Percentiles rank a stretch among this genome's conserved stretches.
Evolutionary conservation across 129 eudicot species (phyloP).

Genomic region (Deinandra increscens): DNA sequence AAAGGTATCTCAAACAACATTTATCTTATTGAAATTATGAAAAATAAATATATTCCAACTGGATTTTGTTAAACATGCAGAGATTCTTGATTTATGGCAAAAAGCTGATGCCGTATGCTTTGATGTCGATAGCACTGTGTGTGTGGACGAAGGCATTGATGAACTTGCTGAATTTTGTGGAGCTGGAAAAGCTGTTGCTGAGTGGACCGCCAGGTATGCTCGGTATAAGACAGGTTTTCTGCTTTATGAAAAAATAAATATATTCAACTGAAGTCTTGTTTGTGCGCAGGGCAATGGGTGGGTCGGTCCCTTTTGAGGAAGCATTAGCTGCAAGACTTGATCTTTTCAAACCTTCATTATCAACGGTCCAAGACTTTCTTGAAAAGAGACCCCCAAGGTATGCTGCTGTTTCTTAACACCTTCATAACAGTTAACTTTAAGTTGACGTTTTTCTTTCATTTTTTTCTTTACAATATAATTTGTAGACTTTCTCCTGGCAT

Average conservation of each 20-base stretch:
- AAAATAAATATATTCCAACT: not conserved
- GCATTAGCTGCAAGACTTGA: slow-evolving; percentile 88
- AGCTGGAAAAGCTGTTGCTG: slow-evolving; percentile 97
- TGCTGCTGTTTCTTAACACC: slow-evolving; percentile 9
- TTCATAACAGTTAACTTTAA: not conserved
- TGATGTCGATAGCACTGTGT: slow-evolving; percentile 98
- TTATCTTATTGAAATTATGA: not conserved
- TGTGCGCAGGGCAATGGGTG: slow-evolving; percentile 79
- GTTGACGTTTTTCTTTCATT: slow-evolving; percentile 1
- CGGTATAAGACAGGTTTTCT: not conserved
- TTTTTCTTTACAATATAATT: slow-evolving; percentile 17
- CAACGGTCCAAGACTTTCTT: slow-evolving; percentile 66
- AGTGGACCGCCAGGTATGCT: slow-evolving; percentile 90
- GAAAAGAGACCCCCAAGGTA: slow-evolving; percentile 86
- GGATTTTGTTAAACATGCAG: slow-evolving; percentile 35
- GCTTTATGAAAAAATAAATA: no score
- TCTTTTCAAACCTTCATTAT: slow-evolving; percentile 76
- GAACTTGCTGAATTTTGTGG: slow-evolving; percentile 99
- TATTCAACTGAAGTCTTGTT: no score
- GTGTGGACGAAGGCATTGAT: slow-evolving; percentile 96
- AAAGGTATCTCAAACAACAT: slow-evolving; percentile 49
- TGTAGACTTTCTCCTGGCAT: slow-evolving; percentile 94
- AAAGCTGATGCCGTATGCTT: slow-evolving; percentile 91
- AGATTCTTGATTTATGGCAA: slow-evolving; percentile 81
- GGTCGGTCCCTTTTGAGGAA: slow-evolving; percentile 91